Evolutionary conservation across 2,329 filamentous ascomycete species (phyloP), one percentile per base, ranked within the genome.

Genomic region (Botrytis fragariae): DNA sequence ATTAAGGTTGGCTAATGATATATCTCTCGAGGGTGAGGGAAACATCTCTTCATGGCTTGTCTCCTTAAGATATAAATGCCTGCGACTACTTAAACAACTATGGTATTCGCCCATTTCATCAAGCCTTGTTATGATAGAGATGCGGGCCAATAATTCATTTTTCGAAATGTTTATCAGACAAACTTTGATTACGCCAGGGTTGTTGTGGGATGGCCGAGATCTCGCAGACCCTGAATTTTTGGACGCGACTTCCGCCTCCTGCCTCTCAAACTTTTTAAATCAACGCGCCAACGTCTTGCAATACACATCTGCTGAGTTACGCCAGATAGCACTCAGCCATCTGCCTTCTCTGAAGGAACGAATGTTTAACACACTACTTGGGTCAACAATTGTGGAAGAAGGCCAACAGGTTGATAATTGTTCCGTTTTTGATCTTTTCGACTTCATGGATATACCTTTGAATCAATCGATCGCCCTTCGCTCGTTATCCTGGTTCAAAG

Each of bases 391-490:
- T 18, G 84, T 90, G 29, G 88, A 91, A 22, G 89, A 89, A 74
- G 91, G 91, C 65, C 88, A 93, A 71, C 85, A 89, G 8, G 84
- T 92, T 54, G 74, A 84, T 42, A 92, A 94, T 73, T 87, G 91
- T 0, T 94, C 92, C 5, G 88, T 98, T 10, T 97, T 98, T 79
- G 94, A 98, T 76, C 87, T 98, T 35, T 96, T 97, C 78, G 96
- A 99, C 82, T 98, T 98, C 79, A 88, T 96, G 74, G 90, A 93
- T 74, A 82, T 92, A 18, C 86, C 88, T 65, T 85, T 90, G 0
- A 81, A 82, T 73, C 79, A 82, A 20, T 78, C 83, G 61, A 81
- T 84, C 7, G 80, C 86, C 3, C 82, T 87, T 3, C 89, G 90
- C 4, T 83, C 92, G 32, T 83, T 92, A 32, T 83, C 85, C 59